phyloP scores from a whole-genome alignment of 805 yeast genomes.

The Tetrapisispora arboricola region DNA sequence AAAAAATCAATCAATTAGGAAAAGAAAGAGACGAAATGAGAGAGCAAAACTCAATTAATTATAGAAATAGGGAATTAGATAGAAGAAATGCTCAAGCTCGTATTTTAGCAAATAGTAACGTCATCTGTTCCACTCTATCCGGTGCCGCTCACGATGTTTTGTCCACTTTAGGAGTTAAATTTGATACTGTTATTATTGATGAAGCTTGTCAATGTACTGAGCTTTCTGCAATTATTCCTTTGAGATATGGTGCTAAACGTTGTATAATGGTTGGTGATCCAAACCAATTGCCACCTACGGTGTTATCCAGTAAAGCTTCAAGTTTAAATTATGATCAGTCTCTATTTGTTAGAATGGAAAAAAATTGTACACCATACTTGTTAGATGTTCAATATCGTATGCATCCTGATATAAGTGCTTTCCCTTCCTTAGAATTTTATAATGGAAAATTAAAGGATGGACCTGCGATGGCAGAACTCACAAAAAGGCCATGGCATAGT shows the following conservation, averaged over 20 bases:
- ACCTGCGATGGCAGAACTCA: conserved; percentile 50
- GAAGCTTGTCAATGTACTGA: conserved; percentile 98
- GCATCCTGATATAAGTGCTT: conserved; percentile 68
- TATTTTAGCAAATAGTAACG: conserved; percentile 62
- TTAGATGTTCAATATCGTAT: conserved; percentile 92
- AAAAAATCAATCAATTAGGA: conserved; percentile 57
- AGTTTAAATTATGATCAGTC: conserved; percentile 76
- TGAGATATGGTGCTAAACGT: conserved; percentile 78
- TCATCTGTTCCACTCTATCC: conserved; percentile 84
- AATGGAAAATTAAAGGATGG: conserved; percentile 60
- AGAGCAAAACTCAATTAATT: conserved; percentile 57
- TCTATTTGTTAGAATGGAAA: conserved; percentile 87
- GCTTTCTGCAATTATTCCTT: conserved; percentile 79
- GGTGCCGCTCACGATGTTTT: conserved; percentile 90
- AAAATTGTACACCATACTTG: conserved; percentile 47
- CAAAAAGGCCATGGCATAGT: conserved; percentile 67
- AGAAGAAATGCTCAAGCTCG: conserved; percentile 65
- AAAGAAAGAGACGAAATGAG: conserved; percentile 67
- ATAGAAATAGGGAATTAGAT: conserved; percentile 68
- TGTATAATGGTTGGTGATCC: conserved; percentile 99
- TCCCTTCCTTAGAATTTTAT: conserved; percentile 46
- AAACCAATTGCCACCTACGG: conserved; percentile 95
- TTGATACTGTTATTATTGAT: conserved; percentile 87
- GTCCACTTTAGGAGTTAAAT: conserved; percentile 60
- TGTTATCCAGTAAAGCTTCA: conserved; percentile 80